A percentile compares a stretch with the other conserved stretches of the same genome.
These are phyloP conservation scores for Kalaharituber pfeilii DNA, from an alignment of 2,329 filamentous ascomycete species.

Conservation along the genomic window DNA sequence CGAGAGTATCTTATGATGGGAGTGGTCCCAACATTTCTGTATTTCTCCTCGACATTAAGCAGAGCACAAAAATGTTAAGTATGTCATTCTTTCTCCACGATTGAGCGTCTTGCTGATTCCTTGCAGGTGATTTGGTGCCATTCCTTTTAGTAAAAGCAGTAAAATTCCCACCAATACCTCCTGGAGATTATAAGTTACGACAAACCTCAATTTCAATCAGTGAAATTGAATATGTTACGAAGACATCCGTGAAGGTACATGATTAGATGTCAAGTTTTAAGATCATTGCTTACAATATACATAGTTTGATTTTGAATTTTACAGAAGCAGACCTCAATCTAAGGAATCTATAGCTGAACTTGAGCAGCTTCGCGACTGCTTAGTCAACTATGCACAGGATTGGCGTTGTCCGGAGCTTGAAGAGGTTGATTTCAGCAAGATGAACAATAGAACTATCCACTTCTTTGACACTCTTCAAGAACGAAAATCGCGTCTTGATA, in stretches of 20 bases:
- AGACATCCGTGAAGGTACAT: slow-evolving; percentile 38
- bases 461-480: slow-evolving; percentile 64
- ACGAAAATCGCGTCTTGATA: slow-evolving; percentile 44
- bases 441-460: slow-evolving; percentile 49
- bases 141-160: slow-evolving; percentile 56
- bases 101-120: not conserved
- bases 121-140: slow-evolving; percentile 58
- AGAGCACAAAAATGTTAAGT: slow-evolving; percentile 15
- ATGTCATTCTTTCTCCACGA: not conserved
- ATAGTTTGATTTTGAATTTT: slow-evolving; percentile 26
- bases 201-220: slow-evolving; percentile 43
- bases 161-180: slow-evolving; percentile 50
- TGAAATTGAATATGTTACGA: slow-evolving; percentile 73
- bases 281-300: not conserved
- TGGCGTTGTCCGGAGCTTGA: slow-evolving; percentile 66
- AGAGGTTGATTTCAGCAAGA: slow-evolving; percentile 63
- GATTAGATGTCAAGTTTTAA: too few species aligned
- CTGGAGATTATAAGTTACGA: slow-evolving; percentile 47
- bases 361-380: slow-evolving; percentile 37
- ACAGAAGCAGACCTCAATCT: slow-evolving; percentile 27
- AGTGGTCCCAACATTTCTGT: slow-evolving; percentile 16
- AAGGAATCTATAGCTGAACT: slow-evolving; percentile 40
- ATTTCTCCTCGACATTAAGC: slow-evolving; percentile 16
- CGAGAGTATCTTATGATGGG: slow-evolving; percentile 56
- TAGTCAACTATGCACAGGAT: slow-evolving; percentile 49